Conservation (phyloP, 176 grass and related monocot genomes). For the Cenchrus americanus region DNA sequence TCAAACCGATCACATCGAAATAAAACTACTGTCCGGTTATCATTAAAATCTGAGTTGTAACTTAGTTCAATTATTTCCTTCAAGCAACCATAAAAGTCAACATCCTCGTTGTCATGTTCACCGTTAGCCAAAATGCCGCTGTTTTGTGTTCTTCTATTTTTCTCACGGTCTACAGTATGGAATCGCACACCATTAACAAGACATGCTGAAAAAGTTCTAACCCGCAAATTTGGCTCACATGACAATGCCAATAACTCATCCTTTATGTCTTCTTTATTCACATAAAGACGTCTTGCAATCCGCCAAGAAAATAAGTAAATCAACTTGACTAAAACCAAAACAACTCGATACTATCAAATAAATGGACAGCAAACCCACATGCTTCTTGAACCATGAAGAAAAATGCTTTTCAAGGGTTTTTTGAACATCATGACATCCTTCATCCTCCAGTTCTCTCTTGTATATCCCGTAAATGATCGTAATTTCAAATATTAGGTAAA, state of each 20-base stretch:
- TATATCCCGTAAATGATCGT: background rate
- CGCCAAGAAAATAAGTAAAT: background rate
- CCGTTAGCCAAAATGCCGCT: background rate
- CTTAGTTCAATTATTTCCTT: slow-evolving; percentile 6
- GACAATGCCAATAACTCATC: background rate
- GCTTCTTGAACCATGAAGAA: background rate
- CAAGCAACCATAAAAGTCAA: background rate
- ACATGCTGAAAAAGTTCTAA: background rate
- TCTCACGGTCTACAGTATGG: background rate
- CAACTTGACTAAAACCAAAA: no score
- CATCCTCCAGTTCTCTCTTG: background rate
- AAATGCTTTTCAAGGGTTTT: background rate
- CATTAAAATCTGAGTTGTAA: background rate
- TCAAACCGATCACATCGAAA: slow-evolving; percentile 6
- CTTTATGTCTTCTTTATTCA: background rate
- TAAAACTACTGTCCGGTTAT: background rate
- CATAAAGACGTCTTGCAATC: background rate
- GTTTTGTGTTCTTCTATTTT: background rate
- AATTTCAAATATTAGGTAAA: background rate
- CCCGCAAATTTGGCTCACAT: background rate
- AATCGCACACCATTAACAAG: background rate
- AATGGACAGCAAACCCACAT: background rate
- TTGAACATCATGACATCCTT: background rate
- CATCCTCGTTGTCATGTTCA: background rate
- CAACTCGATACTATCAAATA: no score